Evolutionary conservation across 1,139 yeast species (phyloP).

Genomic region (Pichia sp.): DNA sequence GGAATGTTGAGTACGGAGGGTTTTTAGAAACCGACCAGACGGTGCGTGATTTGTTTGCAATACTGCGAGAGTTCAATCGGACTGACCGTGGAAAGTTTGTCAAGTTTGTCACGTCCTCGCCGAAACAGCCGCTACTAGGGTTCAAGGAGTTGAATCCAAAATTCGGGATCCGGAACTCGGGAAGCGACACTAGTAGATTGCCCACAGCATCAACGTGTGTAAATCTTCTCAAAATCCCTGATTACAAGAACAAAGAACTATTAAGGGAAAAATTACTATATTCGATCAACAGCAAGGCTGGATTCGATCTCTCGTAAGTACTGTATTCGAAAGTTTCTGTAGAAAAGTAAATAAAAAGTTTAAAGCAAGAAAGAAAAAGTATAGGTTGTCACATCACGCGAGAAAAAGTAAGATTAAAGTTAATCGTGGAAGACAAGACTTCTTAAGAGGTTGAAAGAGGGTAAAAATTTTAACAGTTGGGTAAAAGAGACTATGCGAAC

Average conservation of each 20-base stretch:
- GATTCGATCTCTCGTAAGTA: conserved; percentile 69
- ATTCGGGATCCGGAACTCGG: conserved; percentile 77
- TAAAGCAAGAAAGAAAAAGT: background rate
- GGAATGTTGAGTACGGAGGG: conserved; percentile 66
- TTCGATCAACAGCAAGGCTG: conserved; percentile 76
- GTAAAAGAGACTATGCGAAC: background rate
- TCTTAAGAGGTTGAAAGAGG: background rate
- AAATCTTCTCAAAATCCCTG: conserved; percentile 79
- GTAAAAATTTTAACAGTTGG: no score
- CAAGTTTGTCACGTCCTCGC: conserved; percentile 86
- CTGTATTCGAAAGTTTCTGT: background rate
- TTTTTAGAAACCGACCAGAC: conserved; percentile 55
- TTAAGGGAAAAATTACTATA: conserved; percentile 64
- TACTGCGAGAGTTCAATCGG: conserved; percentile 61
- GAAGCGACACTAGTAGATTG: conserved; percentile 50
- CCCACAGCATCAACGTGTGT: conserved; percentile 96
- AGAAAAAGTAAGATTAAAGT: background rate
- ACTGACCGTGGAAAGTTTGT: conserved; percentile 61
- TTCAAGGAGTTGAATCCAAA: conserved; percentile 69
- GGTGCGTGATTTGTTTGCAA: conserved; percentile 67
- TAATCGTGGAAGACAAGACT: background rate
- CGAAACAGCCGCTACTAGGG: conserved; percentile 88
- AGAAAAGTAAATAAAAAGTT: background rate
- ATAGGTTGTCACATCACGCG: background rate
- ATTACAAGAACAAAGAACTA: conserved; percentile 58